Conservation (phyloP, 2,329 filamentous ascomycete genomes). For the Diaporthe sp. region DNA sequence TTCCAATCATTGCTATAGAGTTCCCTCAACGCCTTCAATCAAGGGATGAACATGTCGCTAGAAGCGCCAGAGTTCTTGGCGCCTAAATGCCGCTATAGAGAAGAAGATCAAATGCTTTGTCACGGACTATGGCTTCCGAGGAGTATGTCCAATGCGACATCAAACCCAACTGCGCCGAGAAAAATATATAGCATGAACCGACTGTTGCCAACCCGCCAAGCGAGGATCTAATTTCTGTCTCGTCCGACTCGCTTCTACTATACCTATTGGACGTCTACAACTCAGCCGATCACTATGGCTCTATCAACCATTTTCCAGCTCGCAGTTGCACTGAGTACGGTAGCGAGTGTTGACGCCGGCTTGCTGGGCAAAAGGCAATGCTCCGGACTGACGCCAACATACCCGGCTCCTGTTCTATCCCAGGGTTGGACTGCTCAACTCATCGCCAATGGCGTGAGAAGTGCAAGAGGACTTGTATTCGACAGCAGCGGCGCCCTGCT, state of each 20-base stretch:
- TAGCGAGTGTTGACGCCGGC: background rate
- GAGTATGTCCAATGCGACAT: background rate
- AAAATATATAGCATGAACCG: background rate
- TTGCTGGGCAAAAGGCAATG: background rate
- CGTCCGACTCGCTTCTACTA: background rate
- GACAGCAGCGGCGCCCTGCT: slow-evolving; percentile 59
- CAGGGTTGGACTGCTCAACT: slow-evolving; percentile 60
- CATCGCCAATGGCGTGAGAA: slow-evolving; percentile 55
- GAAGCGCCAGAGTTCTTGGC: slow-evolving; percentile 3
- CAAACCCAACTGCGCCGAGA: no score
- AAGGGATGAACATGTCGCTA: slow-evolving; percentile 17
- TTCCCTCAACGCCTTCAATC: background rate
- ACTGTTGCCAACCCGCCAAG: background rate
- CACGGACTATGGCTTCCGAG: slow-evolving; percentile 8
- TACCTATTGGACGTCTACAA: background rate
- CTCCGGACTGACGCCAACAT: slow-evolving; percentile 48
- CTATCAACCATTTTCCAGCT: background rate
- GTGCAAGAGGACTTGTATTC: slow-evolving; percentile 59
- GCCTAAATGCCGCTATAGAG: background rate
- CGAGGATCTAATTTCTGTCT: background rate
- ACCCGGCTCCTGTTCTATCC: slow-evolving; percentile 53
- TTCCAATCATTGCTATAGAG: background rate
- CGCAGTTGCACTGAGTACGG: background rate
- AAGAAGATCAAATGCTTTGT: slow-evolving; percentile 6
- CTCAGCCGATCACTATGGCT: background rate